Conservation (phyloP, 2,329 filamentous ascomycete species). For the Penicillium sp. region DNA sequence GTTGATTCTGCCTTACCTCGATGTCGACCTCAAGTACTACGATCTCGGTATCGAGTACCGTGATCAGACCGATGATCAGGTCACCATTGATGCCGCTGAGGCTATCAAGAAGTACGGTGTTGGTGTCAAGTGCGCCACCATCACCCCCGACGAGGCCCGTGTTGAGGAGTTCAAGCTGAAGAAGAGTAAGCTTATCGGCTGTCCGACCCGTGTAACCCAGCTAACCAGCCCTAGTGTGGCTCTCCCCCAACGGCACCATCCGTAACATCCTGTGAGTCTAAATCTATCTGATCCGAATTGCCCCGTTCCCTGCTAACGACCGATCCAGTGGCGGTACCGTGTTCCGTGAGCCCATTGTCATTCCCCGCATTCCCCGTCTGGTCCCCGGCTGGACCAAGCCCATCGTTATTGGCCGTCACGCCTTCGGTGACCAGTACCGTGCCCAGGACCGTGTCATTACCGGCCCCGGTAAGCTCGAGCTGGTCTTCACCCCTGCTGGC, state of each 20-base stretch:
- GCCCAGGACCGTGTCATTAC: constrained; percentile 87
- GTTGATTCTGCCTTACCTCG: constrained; percentile 94
- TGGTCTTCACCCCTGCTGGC: constrained; percentile 86
- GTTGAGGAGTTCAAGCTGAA: constrained; percentile 98
- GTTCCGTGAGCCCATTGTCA: constrained; percentile 98
- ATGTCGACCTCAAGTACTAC: constrained; percentile 98
- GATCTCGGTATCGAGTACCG: constrained; percentile 91
- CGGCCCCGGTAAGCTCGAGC: constrained; percentile 83
- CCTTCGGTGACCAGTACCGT: constrained; percentile 97
- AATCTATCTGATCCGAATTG: constrained; percentile 21
- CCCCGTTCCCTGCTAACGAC: constrained; percentile 22
- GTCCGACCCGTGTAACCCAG: not conserved
- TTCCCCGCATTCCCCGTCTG: constrained; percentile 86
- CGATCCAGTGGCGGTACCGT: constrained; percentile 76
- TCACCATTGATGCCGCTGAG: constrained; percentile 91
- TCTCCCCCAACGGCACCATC: constrained; percentile 92
- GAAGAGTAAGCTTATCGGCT: constrained; percentile 68
- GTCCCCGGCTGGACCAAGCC: constrained; percentile 98
- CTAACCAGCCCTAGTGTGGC: constrained; percentile 71
- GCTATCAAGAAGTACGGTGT: constrained; percentile 99
- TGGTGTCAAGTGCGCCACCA: constrained; percentile 98
- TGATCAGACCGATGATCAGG: constrained; percentile 93
- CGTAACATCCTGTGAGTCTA: constrained; percentile 61
- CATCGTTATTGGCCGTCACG: constrained; percentile 98
- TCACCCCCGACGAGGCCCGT: constrained; percentile 94